Base-by-base conservation (phyloP, 2,329 filamentous ascomycete species). In the Ceratocystis alfenasii region DNA sequence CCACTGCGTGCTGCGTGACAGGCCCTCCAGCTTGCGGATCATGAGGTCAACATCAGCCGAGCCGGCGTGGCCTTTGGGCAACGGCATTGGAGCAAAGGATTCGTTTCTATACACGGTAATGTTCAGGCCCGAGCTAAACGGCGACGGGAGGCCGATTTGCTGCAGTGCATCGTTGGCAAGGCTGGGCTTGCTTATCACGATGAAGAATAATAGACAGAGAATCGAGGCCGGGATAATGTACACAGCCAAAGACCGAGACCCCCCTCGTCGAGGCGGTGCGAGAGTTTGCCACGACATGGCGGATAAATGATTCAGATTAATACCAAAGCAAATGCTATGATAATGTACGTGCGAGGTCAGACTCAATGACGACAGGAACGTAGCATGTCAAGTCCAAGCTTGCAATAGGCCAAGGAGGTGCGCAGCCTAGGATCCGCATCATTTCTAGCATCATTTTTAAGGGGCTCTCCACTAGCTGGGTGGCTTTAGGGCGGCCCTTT, bases 1-100 rank as follows among this genome's bases (percentile, higher is more conserved):
- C 78, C 78, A 79, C 1, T 70, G 69, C 0, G 78, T 79, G 0
- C 75, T 74, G 20, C 78, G 76, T 5, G 71, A 70, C 0, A 79
- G 70, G 0, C 66, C 69, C 53, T 72, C 72, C 25, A 79, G 75
- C 12, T 74, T 71, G 25, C 70, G 66, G 22, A 78, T 73, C 22
- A 79, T 76, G 28, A 73, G 69, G 33, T 74, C 73, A 15, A 72
- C 72, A 36, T 77, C 72, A 2, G 72, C 73, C 1, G 72, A 69
- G 12, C 25, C 36, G 1, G 75, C 70, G 55, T 75, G 74, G 8
- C 75, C 72, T 2, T 70, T 68, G 1, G 76, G 76, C 1, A 77
- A 71, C 10, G 74, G 74, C 30, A 69, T 68, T 0, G 75, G 74
- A 1, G 72, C 73, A 3, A 78, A 68, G 0, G 74, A 69, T 5